Base-by-base conservation (phyloP, 352 stramenopile genomes). In the Globisporangium polare region DNA sequence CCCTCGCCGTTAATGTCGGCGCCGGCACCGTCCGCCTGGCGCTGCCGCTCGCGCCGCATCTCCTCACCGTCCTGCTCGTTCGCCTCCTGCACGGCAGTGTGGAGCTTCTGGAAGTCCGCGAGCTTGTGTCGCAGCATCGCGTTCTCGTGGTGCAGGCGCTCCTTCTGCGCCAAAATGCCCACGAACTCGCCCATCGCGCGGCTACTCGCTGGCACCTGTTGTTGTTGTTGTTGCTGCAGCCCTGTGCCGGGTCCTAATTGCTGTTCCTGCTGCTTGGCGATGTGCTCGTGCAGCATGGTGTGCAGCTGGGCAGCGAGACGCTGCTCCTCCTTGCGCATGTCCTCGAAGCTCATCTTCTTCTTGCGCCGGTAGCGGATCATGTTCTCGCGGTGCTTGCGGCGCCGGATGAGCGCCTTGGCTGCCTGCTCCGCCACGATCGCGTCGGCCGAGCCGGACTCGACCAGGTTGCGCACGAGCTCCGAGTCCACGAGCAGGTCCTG, bases 331-430 rank as follows among this genome's bases (percentile, higher is more conserved):
- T 35, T 64, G 22, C 65, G 63, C 64, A 80, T 69, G 47, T 80
- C 69, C 7, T 67, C 63, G 33, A 77, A 61, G 54, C 69, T 62
- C 47, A 68, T 67, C 58, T 80, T 80, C 69, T 80, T 80, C 64
- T 77, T 80, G 43, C 54, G 63, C 10, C 72, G 66, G 63, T 75
- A 80, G 55, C 74, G 73, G 41, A 80, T 68, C 72, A 80, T 80
- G 59, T 80, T 80, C 53, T 80, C 72, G 12, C 72, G 72, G 55
- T 80, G 72, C 46, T 46, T 58, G 47, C 58, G 58, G n/a, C 58
- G 45, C 17, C 47, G 37, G 3, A 41, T 15, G n/a, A 52, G 33
- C 53, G 20, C 33, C 41, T 60, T 60, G 24, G 33, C 53, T 4
- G 33, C 41, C 35, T 60, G 33, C 53, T 60, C 53, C 1, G 53